These are phyloP conservation scores for Debaryomyces maramus DNA, from an alignment of 805 yeast species.

Conservation along the genomic window DNA sequence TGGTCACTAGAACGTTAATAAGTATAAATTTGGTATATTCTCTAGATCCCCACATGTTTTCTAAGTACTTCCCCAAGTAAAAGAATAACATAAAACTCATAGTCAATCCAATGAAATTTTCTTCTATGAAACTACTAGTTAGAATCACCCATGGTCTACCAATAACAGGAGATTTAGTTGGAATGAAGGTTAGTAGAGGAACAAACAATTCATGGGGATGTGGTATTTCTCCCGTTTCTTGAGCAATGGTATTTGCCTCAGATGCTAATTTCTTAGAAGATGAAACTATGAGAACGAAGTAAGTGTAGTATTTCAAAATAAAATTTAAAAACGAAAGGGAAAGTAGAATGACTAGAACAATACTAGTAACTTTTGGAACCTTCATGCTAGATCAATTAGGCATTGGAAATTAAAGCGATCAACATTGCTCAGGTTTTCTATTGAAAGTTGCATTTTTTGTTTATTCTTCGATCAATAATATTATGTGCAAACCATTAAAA, in stretches of 20 bases:
- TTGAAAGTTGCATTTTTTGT: not conserved
- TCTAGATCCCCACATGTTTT: slow-evolving; percentile 60
- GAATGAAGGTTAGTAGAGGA: slow-evolving; percentile 51
- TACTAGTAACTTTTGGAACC: slow-evolving; percentile 34
- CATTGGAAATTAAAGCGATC: not conserved
- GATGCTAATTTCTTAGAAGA: slow-evolving; percentile 24
- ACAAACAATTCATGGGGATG: slow-evolving; percentile 49
- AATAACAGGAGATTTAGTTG: slow-evolving; percentile 40
- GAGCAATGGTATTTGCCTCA: slow-evolving; percentile 24
- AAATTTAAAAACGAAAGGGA: slow-evolving; percentile 34
- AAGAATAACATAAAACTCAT: slow-evolving; percentile 38
- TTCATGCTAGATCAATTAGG: slow-evolving; percentile 23
- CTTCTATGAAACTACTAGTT: slow-evolving; percentile 49
- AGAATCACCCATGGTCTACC: slow-evolving; percentile 51
- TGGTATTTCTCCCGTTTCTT: slow-evolving; percentile 39
- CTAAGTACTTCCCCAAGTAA: slow-evolving; percentile 64
- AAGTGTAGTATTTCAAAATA: slow-evolving; percentile 37
- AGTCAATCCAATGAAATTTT: slow-evolving; percentile 37
- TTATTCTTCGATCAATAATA: not conserved
- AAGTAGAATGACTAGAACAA: slow-evolving; percentile 32
- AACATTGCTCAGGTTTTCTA: not conserved
- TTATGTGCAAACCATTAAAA: not conserved
- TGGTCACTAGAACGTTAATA: slow-evolving; percentile 36
- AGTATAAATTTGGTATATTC: slow-evolving; percentile 51
- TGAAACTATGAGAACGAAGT: slow-evolving; percentile 34